These are phyloP conservation scores for Suillus americanus DNA, from an alignment of 768 basidiomycete species.

Conservation along the genomic window DNA sequence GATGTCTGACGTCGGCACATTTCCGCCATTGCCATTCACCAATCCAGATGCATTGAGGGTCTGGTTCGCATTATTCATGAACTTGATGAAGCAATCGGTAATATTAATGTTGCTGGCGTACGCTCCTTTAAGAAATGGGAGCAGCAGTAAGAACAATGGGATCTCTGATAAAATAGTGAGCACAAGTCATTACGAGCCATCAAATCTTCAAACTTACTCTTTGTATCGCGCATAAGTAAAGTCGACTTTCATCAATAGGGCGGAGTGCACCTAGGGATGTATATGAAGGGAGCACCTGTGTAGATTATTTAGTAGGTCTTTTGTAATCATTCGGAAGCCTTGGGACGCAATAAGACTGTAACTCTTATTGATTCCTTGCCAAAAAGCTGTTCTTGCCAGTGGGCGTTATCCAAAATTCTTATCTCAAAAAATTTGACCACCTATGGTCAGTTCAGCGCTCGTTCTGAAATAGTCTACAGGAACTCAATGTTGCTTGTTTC, in stretches of 20 bases:
- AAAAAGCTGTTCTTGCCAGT: neutral
- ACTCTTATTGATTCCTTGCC: neutral
- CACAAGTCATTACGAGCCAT: neutral
- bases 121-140: neutral
- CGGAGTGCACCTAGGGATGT: neutral
- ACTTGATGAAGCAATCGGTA: slow-evolving; percentile 11
- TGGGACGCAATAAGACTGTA: neutral
- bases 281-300: neutral
- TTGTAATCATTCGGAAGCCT: neutral
- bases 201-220: neutral
- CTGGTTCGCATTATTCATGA: slow-evolving; percentile 5
- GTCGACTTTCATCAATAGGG: neutral
- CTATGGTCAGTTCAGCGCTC: neutral
- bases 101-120: slow-evolving; percentile 6
- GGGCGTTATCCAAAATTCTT: neutral
- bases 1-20: slow-evolving; percentile 1
- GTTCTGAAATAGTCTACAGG: neutral
- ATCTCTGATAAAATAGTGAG: neutral
- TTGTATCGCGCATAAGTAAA: neutral
- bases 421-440: neutral
- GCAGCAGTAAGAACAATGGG: neutral
- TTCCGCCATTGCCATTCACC: neutral
- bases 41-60: slow-evolving; percentile 5
- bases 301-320: neutral
- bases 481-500: neutral